A percentile compares a stretch with the other conserved stretches of the same genome.
These are phyloP conservation scores for Hypoxylon sp. DNA, from an alignment of 2,329 filamentous ascomycete species.

Conservation along the genomic window DNA sequence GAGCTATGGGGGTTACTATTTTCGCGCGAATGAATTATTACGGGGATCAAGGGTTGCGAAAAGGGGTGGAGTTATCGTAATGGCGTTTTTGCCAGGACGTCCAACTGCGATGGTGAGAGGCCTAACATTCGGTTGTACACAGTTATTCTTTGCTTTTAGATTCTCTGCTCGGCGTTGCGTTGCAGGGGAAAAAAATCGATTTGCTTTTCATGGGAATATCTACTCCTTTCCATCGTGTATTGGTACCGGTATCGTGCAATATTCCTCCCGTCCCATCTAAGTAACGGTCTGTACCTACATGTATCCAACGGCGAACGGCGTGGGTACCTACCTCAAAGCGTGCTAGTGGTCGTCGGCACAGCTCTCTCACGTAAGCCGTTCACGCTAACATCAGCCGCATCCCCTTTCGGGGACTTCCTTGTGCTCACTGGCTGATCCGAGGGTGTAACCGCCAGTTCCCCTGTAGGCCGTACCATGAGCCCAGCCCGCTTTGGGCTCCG, in stretches of 20 bases:
- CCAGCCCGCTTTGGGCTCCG: neutral
- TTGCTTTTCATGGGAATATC: neutral
- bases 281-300: neutral
- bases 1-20: neutral
- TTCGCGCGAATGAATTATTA: neutral
- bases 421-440: neutral
- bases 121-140: constrained; percentile 6
- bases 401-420: neutral
- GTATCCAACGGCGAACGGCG: too few species aligned
- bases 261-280: neutral
- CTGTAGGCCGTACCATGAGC: too few species aligned
- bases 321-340: too few species aligned
- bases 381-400: neutral
- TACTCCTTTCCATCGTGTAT: neutral
- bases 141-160: neutral
- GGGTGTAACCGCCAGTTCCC: neutral
- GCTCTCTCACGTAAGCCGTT: neutral
- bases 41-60: neutral
- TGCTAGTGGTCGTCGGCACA: neutral
- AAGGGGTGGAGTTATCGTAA: neutral
- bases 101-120: neutral
- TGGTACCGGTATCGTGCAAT: neutral
- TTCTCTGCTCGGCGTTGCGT: neutral
- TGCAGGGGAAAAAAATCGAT: neutral
- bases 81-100: neutral